These are phyloP conservation scores for Corymbia maculata DNA, from an alignment of 345 rosid species.

Conservation along the genomic window DNA sequence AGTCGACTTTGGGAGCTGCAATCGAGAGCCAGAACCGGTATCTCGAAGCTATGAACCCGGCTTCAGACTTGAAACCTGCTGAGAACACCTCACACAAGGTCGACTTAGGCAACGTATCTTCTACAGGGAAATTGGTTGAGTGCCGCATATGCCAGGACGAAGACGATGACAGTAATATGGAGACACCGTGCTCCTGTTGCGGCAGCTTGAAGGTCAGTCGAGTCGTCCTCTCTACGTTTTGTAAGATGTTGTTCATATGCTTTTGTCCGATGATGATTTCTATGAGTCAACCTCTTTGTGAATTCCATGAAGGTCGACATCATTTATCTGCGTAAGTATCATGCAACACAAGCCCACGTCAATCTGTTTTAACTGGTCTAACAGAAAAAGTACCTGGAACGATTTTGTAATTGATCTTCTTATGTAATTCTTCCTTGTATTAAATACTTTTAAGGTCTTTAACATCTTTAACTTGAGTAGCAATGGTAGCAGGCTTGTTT, in stretches of 20 bases:
- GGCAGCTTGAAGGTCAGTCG: constrained; percentile 83
- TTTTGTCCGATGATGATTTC: background rate
- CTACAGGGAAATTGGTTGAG: constrained; percentile 46
- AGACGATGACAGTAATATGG: constrained; percentile 77
- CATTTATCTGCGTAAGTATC: background rate
- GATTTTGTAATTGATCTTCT: background rate
- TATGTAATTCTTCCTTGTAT: background rate
- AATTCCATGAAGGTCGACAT: background rate
- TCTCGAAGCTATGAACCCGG: constrained; percentile 25
- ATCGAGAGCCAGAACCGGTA: constrained; percentile 58
- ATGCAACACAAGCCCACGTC: background rate
- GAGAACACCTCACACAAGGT: constrained; percentile 11
- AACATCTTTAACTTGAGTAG: background rate
- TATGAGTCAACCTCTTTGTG: background rate
- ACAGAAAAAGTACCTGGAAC: background rate
- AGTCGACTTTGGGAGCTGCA: constrained; percentile 72
- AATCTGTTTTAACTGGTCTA: background rate
- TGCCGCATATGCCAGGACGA: constrained; percentile 97
- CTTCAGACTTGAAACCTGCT: constrained; percentile 14
- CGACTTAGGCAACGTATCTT: constrained; percentile 31
- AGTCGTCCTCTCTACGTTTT: background rate
- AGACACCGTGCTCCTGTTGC: constrained; percentile 79
- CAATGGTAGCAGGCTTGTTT: background rate
- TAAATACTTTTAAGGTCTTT: background rate
- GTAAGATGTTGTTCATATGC: background rate